Evolutionary conservation across 2,329 filamentous ascomycete genomes (phyloP), one percentile per base, ranked within the genome.

Genomic region (Lecanicillium sp.): DNA sequence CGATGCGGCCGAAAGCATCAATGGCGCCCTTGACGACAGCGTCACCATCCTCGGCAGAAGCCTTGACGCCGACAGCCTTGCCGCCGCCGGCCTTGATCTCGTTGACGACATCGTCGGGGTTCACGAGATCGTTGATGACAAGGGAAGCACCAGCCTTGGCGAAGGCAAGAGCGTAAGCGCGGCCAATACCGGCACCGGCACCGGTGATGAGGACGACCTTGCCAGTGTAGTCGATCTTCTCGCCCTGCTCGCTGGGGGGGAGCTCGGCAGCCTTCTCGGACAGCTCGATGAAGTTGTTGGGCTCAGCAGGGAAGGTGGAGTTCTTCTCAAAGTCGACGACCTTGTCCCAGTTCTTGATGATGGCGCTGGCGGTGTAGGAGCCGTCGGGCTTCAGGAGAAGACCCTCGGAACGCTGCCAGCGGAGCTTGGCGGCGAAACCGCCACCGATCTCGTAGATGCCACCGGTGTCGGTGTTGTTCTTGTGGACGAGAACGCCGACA

Each of bases 121-220:
- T 85, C 42, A 84, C 80, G n/a, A 98, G 77, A 64, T 98, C 93
- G 70, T 98, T 98, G 58, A 98, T 89, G 27, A 97, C 91, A 21
- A 98, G 74, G 47, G 84, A 83, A 38, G 88, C 89, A 51, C 89
- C 89, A 51, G 83, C 76, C 70, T 89, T 90, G 57, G 87, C 86
- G 61, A 95, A 94, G 37, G 89, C 86, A 60, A 97, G 75, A 60
- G 82, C 84, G 71, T 98, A 98, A 45, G 87, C 83, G 48, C 93
- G 89, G 53, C 93, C 93, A 53, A 98, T 90, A 66, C 88, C 90
- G 60, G 84, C 87, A 66, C 90, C 90, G 59, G 84, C 89, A 58
- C 90, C 90, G 48, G 90, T 96, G 56, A 96, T 77, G 52, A 96
- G 74, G 47, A 84, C 90, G 44, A 95, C 90, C 62, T 86, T 87